These are phyloP conservation scores for rapeseed (Brassica napus) DNA, from an alignment of 345 rosid genomes.

Conservation along the genomic window DNA sequence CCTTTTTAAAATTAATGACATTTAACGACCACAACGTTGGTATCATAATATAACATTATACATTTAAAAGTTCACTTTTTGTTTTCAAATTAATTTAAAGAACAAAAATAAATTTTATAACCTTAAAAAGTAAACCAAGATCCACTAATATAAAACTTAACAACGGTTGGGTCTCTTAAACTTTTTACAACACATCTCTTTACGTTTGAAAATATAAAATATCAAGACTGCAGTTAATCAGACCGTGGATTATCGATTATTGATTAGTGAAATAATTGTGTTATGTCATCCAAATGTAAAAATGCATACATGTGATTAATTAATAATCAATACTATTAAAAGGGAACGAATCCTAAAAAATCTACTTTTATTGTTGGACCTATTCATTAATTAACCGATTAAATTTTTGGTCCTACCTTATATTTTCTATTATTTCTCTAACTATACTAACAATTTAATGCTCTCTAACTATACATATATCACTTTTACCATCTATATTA, in stretches of 20 bases:
- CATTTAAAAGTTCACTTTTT: not conserved
- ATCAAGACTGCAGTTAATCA: not conserved
- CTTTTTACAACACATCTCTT: not conserved
- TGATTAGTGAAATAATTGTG: not conserved
- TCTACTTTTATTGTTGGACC: too few relatives aligned
- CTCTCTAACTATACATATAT: too few relatives aligned
- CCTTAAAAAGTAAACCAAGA: not conserved
- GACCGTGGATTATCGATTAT: not conserved
- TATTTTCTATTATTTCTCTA: too few relatives aligned
- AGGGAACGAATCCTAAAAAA: too few relatives aligned
- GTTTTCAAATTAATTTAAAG: not conserved
- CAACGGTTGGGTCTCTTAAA: not conserved
- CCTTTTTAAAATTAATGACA: not conserved
- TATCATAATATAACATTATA: not conserved
- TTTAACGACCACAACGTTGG: not conserved
- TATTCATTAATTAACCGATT: too few relatives aligned
- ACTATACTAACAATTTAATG: too few relatives aligned
- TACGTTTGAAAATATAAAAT: not conserved
- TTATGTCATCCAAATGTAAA: not conserved
- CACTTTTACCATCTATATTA: too few relatives aligned
- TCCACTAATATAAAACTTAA: not conserved
- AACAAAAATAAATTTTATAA: not conserved
- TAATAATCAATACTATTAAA: too few relatives aligned
- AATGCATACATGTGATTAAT: not conserved
- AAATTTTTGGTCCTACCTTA: too few relatives aligned